Conservation (phyloP, 768 basidiomycete genomes). For the Lactarius tabidus region DNA sequence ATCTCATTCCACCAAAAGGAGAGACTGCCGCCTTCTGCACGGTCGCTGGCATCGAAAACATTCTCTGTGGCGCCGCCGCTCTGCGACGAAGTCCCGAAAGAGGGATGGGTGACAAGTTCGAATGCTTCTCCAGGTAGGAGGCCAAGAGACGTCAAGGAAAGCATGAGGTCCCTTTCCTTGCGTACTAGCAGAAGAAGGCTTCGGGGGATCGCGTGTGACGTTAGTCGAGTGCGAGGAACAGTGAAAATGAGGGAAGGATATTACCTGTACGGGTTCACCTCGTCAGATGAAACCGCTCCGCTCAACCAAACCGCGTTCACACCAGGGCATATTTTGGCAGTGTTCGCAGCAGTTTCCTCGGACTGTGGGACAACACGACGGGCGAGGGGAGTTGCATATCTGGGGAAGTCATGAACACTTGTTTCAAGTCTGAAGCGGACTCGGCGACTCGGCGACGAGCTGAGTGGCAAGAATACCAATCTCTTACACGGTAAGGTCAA, state of each 20-base stretch:
- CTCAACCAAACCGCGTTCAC: no score
- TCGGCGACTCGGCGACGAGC: conserved; percentile 58
- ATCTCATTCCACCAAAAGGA: no score
- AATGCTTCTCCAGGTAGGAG: conserved; percentile 62
- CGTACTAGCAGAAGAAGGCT: conserved; percentile 68
- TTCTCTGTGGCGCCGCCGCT: no score
- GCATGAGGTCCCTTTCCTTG: conserved; percentile 61
- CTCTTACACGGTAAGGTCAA: no score
- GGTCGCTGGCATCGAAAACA: no score
- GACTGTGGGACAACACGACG: conserved; percentile 60
- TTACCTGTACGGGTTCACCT: conserved; percentile 67
- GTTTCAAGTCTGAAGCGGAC: conserved; percentile 53
- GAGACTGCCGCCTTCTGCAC: no score
- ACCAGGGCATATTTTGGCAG: no score
- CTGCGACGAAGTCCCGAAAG: no score
- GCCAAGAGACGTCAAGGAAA: conserved; percentile 56
- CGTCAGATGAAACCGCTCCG: conserved; percentile 60
- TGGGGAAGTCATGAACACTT: conserved; percentile 83
- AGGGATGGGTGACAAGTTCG: conserved; percentile 69
- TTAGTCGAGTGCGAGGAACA: background rate
- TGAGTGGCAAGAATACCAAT: conserved; percentile 74
- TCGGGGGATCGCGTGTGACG: conserved; percentile 4
- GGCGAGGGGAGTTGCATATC: conserved; percentile 72
- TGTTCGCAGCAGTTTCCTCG: no score
- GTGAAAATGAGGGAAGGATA: background rate